Percentiles rank a stretch among this genome's conserved stretches.
phyloP scores from a whole-genome alignment of 108 stramenopile genomes.

The Seminavis robusta region DNA sequence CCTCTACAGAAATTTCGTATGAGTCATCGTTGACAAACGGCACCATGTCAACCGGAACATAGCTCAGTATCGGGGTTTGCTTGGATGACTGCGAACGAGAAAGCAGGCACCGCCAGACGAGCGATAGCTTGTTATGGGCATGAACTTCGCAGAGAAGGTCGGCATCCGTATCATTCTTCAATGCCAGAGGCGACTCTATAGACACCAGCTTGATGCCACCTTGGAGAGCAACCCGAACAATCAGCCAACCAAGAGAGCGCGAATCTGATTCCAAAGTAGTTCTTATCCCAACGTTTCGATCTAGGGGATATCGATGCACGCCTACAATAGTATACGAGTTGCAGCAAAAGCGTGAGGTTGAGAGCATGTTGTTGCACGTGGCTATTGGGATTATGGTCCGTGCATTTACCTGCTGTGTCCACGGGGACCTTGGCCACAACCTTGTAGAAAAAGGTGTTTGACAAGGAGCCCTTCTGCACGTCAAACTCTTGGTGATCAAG shows the following conservation, averaged over 20 bases:
- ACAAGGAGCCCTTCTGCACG: conserved; percentile 20
- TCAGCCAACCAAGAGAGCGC: conserved; percentile 28
- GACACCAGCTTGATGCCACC: conserved; percentile 57
- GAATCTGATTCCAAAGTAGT: conserved; percentile 14
- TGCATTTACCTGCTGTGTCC: no score
- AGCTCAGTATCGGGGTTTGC: not conserved
- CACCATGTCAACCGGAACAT: conserved; percentile 50
- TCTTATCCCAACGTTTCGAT: conserved; percentile 17
- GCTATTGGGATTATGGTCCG: no score
- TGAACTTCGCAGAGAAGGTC: conserved; percentile 38
- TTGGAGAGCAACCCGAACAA: conserved; percentile 41
- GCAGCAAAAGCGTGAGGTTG: no score
- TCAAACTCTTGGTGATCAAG: conserved; percentile 22
- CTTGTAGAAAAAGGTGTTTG: conserved; percentile 35
- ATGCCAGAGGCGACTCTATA: conserved; percentile 51
- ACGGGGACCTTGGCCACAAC: conserved; percentile 46
- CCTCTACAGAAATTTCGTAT: conserved; percentile 29
- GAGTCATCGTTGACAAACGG: conserved; percentile 31
- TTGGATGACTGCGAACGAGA: conserved; percentile 15
- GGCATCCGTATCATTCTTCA: conserved; percentile 33
- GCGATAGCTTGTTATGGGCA: conserved; percentile 24
- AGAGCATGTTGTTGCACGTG: no score
- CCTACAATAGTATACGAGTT: no score
- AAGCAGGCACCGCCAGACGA: conserved; percentile 34
- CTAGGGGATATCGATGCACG: conserved; percentile 39